Evolutionary conservation across 306 rosid genomes (phyloP), one percentile per base, ranked within the genome.

Genomic region (Lathyrus sativus): DNA sequence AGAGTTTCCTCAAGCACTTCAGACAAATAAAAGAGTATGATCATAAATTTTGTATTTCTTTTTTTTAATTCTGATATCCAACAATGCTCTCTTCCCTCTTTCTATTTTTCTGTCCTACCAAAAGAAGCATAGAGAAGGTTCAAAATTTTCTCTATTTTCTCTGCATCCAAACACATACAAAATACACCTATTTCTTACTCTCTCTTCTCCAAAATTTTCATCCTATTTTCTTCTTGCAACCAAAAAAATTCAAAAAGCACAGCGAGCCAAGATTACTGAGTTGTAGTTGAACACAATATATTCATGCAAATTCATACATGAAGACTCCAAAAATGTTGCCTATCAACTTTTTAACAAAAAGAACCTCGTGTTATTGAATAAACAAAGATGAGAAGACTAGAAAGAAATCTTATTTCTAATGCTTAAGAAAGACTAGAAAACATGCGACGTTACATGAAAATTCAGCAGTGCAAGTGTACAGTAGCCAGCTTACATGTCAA

Each of bases 251-350:
- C 65, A 60, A 4, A 4, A 10, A 15, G 46, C 29, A 60, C 17
- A 59, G 14, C 22, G 33, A 62, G 17, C 43, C 31, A 39, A 38
- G 31, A 62, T 62, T 14, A 26, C 3, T 64, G 31, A 43, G 33
- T 10, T 29, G 11, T 14, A 29, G 31, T 9, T 37, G 9, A 29
- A 29, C 60, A 17, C 14, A 26, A 55, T 22, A 31, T 49, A 35
- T 7, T 50, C 49, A 37, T 50, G 61, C 35, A 56, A 56, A 12
- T 8, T 13, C 62, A 56, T 56, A 19, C n/a, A 43, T 57, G 46
- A 9, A 59, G 46, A 9, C 22, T 60, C 26, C 26, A 35, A 15
- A 57, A 28, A 43, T 18, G 28, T 35, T 18, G 43, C 17, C 24
- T 7, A 19, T 9, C 9, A 22, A 17, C 4, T 38, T 14, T 14